Base-by-base conservation (phyloP, 2,329 filamentous ascomycete species). In the Penicillium sp. region DNA sequence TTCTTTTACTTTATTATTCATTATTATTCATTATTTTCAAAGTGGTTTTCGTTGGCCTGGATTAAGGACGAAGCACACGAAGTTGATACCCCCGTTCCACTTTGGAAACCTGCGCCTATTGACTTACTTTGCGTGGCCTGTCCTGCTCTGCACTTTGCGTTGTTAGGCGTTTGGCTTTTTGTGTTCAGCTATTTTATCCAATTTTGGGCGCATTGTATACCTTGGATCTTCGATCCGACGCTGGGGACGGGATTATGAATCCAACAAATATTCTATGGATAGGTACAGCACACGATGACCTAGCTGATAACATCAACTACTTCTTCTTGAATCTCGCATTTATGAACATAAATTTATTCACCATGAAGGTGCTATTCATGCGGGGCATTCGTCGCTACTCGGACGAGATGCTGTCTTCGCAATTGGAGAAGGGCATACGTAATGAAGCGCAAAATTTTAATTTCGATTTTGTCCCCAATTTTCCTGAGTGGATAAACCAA, bases 51-150 rank as follows among this genome's bases (percentile, higher is more conserved):
- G 48, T 42, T 58, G 42, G 55, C 57, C 26, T 61, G 62, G 52
- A 57, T 37, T 46, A 50, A 49, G 58, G 47, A 62, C 53, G 61
- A 62, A 58, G 62, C 55, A 65, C 55, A 62, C 63, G 59, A 57
- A 21, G 57, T 59, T 64, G 59, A 66, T 64, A 66, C 54, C 62
- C 55, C 55, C 44, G 55, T 62, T 54, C 46, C 55, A 53, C 33
- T 43, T 57, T 45, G 29, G 45, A 58, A 59, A 26, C 50, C 45
- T 42, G 27, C 48, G 33, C 48, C 16, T 50, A 25, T 42, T 50
- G 33, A 50, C 26, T 53, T 55, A 23, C 11, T 23, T 33, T 33
- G 44, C 48, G 49, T 27, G 45, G 11, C 35, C 35, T 42, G 27
- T 27, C 27, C 13, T 45, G 14, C 50, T 29, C 44, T 59, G 58